Percentiles rank a stretch among this genome's conserved stretches.
Conservation (phyloP, 345 rosid genomes). For the Bruguiera gymnorhiza region DNA sequence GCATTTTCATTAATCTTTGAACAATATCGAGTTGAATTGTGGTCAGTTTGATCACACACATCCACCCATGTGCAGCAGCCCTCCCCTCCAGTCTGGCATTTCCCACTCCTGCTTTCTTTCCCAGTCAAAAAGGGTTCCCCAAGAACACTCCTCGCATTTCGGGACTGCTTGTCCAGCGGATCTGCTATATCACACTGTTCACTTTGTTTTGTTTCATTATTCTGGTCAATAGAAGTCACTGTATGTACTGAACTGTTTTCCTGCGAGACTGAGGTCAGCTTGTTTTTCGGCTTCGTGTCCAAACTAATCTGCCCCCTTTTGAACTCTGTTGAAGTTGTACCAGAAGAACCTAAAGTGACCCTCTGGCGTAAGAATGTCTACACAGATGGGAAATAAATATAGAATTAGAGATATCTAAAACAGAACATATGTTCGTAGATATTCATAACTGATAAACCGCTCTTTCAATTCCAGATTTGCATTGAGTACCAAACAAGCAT, state of each 20-base stretch:
- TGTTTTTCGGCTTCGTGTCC: constrained; percentile 30
- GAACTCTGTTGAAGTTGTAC: constrained; percentile 35
- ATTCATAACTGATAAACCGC: no score
- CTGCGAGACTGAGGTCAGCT: constrained; percentile 9
- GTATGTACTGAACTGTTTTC: constrained; percentile 11
- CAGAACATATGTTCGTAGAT: no score
- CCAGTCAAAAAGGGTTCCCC: constrained; percentile 16
- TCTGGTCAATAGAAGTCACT: constrained; percentile 19
- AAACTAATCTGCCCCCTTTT: constrained; percentile 35
- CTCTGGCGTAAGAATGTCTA: constrained; percentile 94
- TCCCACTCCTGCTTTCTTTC: constrained; percentile 21
- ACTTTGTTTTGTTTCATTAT: constrained; percentile 21
- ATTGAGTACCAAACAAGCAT: no score
- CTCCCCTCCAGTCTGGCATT: constrained; percentile 23
- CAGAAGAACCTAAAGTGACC: constrained; percentile 65
- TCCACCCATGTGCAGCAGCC: constrained; percentile 20
- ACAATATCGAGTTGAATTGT: constrained; percentile 34
- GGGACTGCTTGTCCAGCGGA: constrained; percentile 20
- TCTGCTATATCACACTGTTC: constrained; percentile 32
- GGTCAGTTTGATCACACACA: constrained; percentile 3
- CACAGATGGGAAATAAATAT: constrained; percentile 8
- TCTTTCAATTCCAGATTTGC: no score
- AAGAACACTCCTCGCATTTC: constrained; percentile 2
- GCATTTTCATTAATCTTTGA: constrained; percentile 50
- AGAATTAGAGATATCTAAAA: background rate